Evolutionary conservation across 345 rosid species (phyloP), one percentile per base, ranked within the genome.

Genomic region (Excoecaria cochinchinensis): DNA sequence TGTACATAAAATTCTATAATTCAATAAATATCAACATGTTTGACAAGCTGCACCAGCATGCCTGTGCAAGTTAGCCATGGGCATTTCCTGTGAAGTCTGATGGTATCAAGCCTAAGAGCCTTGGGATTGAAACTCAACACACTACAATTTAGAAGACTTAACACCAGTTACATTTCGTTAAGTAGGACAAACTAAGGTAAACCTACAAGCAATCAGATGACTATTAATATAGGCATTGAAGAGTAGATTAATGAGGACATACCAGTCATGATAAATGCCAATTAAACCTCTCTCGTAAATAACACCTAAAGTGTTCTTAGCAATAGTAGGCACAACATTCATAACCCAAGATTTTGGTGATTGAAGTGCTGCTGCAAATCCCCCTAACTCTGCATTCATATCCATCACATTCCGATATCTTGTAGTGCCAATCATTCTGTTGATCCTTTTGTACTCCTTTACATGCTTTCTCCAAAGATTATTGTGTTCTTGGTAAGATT

Each of bases 211-310:
- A 6, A 60, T 76, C 69, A 51, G 66, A 46, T 22, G 10, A 44
- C 50, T 13, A 58, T 59, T 57, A 68, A 47, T 8, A 38, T 31
- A 0, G 0, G 24, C 24, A 67, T 16, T 38, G 67, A 48, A 48
- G 44, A 19, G 57, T 61, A 64, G 73, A 65, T 15, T 74, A 64
- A 57, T 24, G 52, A 58, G 76, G 50, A 79, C 91, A 38, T 85
- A 91, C 99, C 98, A 93, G 85, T 95, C 97, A 80, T 95, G 97
- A 78, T 95, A 95, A 73, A 91, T 95, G 70, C 98, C 98, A 24
- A 93, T 83, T 73, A 95, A 85, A 74, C 99, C 96, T 86, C 97
- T 87, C 85, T 95, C 97, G 31, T 89, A 93, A 70, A 95, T 84
- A 83, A 91, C 90, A 57, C 98, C 95, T 72, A 95, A 73, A 31